Base-by-base conservation (phyloP, 192 early-diverging fungal species). In the Mortierella claussenii region DNA sequence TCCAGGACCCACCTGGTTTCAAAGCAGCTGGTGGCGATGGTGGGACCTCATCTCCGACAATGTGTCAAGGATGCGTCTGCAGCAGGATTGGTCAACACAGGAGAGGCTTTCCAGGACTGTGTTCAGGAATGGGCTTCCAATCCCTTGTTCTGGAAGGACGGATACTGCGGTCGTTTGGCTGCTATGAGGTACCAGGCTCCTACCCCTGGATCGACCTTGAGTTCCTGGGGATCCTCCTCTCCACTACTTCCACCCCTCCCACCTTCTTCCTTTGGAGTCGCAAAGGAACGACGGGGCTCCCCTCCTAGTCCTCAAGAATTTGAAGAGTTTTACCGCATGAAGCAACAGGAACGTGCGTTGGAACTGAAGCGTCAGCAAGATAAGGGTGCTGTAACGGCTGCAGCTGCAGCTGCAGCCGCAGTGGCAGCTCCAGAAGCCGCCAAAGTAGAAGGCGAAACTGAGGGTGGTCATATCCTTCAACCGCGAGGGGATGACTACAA, bases 101-200 rank as follows among this genome's bases (percentile, higher is more conserved):
- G 55, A 17, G 57, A 67, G 20, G 73, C 63, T 3, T 67, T 76
- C 43, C 56, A 76, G 12, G 21, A 17, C 27, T 76, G 73, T 34
- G 48, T 76, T 13, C 24, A 58, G 4, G 34, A 67, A 28, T 76
- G 73, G 73, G 59, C 64, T 8, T 56, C 65, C 0, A 53, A 60
- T 21, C 64, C 73, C 17, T 58, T 61, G 28, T 76, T 76, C 58
- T 76, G 73, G 73, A 67, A 67, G 40, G 47, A 67, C 28, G 73
- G 64, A 2, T 76, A 76, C 18, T 76, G 73, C 36, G 73, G 73
- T 34, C 63, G 73, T 1, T 43, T 66, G 4, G 34, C 73, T 2
- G 64, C 73, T 21, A 24, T 66, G n/a, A 49, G 73, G 0, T 76
- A 67, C 24, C 64, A 67, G 8, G 53, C 60, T 13, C 55, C 69